Conservation (phyloP, 2,329 filamentous ascomycete species). For the Hypoxylon sp. region DNA sequence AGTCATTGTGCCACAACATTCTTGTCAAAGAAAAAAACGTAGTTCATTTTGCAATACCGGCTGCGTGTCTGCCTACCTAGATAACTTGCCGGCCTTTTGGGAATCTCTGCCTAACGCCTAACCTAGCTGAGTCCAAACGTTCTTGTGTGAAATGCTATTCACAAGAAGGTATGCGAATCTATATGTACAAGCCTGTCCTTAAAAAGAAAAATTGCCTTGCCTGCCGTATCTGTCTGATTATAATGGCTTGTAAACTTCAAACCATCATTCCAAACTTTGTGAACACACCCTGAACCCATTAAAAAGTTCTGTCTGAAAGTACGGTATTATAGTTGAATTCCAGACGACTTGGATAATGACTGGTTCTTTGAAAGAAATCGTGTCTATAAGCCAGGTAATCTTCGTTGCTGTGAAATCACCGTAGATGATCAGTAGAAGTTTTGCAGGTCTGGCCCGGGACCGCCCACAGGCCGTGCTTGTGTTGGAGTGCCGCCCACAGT, state of each 20-base stretch:
- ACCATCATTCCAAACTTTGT: neutral
- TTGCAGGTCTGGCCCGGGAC: conserved; percentile 56
- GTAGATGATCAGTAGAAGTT: conserved; percentile 56
- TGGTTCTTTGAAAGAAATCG: neutral
- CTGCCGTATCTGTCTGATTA: conserved; percentile 9
- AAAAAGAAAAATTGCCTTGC: conserved; percentile 6
- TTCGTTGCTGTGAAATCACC: neutral
- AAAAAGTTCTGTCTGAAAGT: neutral
- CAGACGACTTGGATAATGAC: neutral
- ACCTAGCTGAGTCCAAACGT: conserved; percentile 16
- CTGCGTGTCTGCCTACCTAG: neutral
- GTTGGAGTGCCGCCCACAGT: conserved; percentile 35
- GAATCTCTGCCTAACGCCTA: conserved; percentile 29
- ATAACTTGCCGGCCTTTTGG: conserved; percentile 21
- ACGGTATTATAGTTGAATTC: neutral
- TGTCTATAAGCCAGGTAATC: neutral
- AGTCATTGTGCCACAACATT: conserved; percentile 7
- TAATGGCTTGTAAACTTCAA: neutral
- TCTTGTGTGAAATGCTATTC: conserved; percentile 13
- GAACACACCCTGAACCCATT: neutral
- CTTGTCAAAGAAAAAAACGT: conserved; percentile 12
- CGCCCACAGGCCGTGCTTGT: conserved; percentile 36
- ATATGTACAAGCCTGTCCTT: conserved; percentile 25
- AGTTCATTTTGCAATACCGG: conserved; percentile 8
- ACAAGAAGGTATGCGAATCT: conserved; percentile 22